Evolutionary conservation across 768 basidiomycete genomes (phyloP), one percentile per base, ranked within the genome.

Genomic region (Thelephora ganbajun): DNA sequence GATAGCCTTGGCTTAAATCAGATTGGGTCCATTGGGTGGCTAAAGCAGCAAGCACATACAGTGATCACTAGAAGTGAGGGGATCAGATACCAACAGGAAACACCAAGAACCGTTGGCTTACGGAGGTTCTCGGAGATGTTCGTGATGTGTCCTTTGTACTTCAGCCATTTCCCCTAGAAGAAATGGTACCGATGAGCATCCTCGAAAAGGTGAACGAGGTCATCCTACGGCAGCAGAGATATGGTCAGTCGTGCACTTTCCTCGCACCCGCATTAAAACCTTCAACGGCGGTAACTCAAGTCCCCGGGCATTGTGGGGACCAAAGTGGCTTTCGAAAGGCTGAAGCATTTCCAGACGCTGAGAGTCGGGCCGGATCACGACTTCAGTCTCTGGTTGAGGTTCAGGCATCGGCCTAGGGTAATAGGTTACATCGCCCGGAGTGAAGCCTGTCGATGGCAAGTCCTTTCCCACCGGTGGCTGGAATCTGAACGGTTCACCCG

Each of bases 241-340:
- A 60, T 98, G 96, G 59, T 99, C 96, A 14, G 96, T 99, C 11
- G 96, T 99, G 63, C 96, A 99, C 66, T 99, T 98, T n/a, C 96
- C 96, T 53, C 87, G 71, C 6, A 98, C 89, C 26, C 91, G 70
- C 74, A 98, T 78, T 44, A 99, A 63, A 45, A 94, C 87, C 56
- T 79, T 87, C 61, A 97, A 66, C 19, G 74, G 56, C 7, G 90
- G 83, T 13, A 98, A 69, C 67, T 99, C 96, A 34, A 80, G 62
- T 12, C 72, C 74, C 48, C 74, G 65, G 13, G 64, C 51, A 55
- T 74, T 76, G 23, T 59, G 65, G 43, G 64, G 57, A 13, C 69
- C 71, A 59, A 97, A 96, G 57, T 79, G 86, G 52, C 80, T 83
- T 1, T 63, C 49, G 65, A 99, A 99, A 3, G 96, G 89, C 56